Evolutionary conservation across 2,329 filamentous ascomycete species (phyloP).

Genomic region (Ophiostoma tasmaniense): DNA sequence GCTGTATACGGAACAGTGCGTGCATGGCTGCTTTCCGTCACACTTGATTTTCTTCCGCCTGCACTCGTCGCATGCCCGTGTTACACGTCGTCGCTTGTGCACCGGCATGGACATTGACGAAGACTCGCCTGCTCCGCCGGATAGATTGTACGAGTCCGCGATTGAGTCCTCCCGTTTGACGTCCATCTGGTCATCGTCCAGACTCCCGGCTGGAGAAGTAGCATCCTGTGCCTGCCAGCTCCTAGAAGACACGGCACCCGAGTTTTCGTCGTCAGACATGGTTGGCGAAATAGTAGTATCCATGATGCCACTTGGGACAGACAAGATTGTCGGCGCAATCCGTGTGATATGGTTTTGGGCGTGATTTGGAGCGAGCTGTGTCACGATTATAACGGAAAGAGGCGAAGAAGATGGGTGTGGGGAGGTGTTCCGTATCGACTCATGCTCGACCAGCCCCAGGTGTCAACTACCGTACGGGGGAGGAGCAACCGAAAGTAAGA

Average conservation of each 20-base stretch:
- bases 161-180: slow-evolving; percentile 15
- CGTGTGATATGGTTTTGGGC: not conserved
- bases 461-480: not conserved
- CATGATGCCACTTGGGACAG: slow-evolving; percentile 6
- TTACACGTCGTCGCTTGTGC: slow-evolving; percentile 71
- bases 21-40: slow-evolving; percentile 80
- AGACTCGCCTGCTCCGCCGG: slow-evolving; percentile 26
- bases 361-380: not conserved
- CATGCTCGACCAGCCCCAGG: not conserved
- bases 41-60: slow-evolving; percentile 82
- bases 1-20: slow-evolving; percentile 95
- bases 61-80: slow-evolving; percentile 74
- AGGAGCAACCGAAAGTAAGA: not conserved
- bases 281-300: slow-evolving; percentile 11
- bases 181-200: slow-evolving; percentile 12
- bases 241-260: slow-evolving; percentile 11
- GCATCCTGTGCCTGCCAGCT: slow-evolving; percentile 18
- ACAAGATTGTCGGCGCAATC: not conserved
- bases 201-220: slow-evolving; percentile 11
- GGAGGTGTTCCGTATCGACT: not conserved
- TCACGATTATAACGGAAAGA: not conserved
- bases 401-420: not conserved
- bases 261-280: slow-evolving; percentile 18
- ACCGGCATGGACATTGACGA: slow-evolving; percentile 41
- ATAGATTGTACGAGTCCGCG: slow-evolving; percentile 8